Conservation (phyloP, 1,139 yeast species). For the Taiozyma sp. region DNA sequence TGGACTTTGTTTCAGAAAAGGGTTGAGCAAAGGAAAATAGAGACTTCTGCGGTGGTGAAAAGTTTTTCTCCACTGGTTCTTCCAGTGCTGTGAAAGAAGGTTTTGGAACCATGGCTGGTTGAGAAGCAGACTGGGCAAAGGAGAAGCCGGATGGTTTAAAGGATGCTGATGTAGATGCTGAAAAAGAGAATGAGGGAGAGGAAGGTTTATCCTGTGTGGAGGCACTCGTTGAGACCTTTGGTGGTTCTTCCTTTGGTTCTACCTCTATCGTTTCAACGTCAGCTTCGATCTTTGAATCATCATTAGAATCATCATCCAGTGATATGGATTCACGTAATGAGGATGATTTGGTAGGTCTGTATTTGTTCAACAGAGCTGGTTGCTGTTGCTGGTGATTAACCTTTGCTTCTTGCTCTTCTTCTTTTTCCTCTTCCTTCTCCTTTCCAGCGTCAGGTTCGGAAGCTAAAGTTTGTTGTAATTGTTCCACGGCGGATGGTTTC, state of each 20-base stretch:
- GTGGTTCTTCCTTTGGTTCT: conserved; percentile 2
- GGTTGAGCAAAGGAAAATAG: not conserved
- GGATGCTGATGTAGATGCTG: not conserved
- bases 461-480: conserved; percentile 17
- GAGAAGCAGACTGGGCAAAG: conserved; percentile 1
- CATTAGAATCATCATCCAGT: conserved; percentile 11
- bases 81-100: not conserved
- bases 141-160: not conserved
- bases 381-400: not conserved
- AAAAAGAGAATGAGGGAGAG: not conserved
- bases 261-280: conserved; percentile 6
- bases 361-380: conserved; percentile 16
- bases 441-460: not conserved
- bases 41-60: not conserved
- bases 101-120: not conserved
- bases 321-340: conserved; percentile 29
- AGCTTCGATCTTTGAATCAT: conserved; percentile 7
- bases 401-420: not conserved
- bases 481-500: conserved; percentile 16
- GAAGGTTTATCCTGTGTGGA: not conserved
- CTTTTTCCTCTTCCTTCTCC: conserved; percentile 1
- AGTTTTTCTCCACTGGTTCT: not conserved
- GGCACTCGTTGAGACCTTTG: not conserved
- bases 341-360: conserved; percentile 32
- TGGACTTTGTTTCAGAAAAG: not conserved